Evolutionary conservation across 371 early-diverging fungal species (phyloP).

Genomic region (Conidiobolus incongruus): DNA sequence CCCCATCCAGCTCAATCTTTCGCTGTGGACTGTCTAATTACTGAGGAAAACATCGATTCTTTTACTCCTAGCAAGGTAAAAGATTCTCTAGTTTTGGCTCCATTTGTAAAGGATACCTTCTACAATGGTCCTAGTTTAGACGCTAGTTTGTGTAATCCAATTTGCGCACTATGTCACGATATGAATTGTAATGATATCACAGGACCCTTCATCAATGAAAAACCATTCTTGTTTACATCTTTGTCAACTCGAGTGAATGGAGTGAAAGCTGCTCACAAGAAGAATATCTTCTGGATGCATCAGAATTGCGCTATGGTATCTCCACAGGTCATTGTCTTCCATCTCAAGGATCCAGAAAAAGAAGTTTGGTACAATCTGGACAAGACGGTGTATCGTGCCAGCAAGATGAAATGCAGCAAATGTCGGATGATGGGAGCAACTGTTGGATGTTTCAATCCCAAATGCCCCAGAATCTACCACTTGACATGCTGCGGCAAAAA

Average conservation of each 20-base stretch:
- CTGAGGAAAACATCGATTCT: constrained; percentile 17
- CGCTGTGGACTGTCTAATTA: constrained; percentile 41
- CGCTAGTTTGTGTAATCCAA: too few species aligned
- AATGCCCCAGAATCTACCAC: constrained; percentile 66
- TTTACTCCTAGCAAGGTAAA: constrained; percentile 25
- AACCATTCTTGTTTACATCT: not conserved
- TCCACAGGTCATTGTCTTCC: constrained; percentile 43
- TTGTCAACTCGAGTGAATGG: too few species aligned
- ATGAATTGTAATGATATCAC: too few species aligned
- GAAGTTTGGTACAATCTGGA: constrained; percentile 50
- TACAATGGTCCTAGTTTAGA: too few species aligned
- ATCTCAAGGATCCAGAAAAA: not conserved
- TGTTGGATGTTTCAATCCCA: constrained; percentile 68
- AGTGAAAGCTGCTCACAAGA: too few species aligned
- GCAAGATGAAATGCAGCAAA: constrained; percentile 28
- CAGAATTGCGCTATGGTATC: constrained; percentile 63
- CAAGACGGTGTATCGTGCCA: constrained; percentile 43
- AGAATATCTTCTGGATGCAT: constrained; percentile 53
- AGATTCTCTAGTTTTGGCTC: too few species aligned
- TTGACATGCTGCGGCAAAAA: constrained; percentile 56
- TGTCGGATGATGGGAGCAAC: constrained; percentile 75
- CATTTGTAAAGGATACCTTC: too few species aligned
- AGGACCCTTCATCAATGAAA: constrained; percentile 2
- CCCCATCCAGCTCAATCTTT: constrained; percentile 54
- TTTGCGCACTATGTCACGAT: too few species aligned